A percentile compares a stretch with the other conserved stretches of the same genome.
These are phyloP conservation scores for Fusarium sp. DNA, from an alignment of 2,329 filamentous ascomycete species.

Conservation along the genomic window DNA sequence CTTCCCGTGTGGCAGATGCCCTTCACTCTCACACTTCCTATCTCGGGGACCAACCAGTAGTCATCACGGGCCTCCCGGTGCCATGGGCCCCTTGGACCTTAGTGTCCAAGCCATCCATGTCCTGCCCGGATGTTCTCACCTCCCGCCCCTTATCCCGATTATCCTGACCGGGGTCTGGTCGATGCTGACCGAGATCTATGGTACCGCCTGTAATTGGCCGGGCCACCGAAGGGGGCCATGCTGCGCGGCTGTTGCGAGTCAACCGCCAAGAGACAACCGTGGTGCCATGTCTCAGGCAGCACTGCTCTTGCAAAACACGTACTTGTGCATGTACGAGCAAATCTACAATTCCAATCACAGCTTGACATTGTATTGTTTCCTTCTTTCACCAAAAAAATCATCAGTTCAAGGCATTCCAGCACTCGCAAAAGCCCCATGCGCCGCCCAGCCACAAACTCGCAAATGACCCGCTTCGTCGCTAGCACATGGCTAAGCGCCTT, in stretches of 20 bases:
- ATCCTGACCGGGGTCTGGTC: conserved; percentile 23
- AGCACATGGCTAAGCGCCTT: conserved; percentile 37
- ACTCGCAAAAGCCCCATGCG: conserved; percentile 24
- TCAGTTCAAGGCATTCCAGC: conserved; percentile 9
- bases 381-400: conserved; percentile 6
- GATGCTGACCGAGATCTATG: conserved; percentile 42
- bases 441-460: conserved; percentile 20
- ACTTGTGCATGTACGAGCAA: neutral
- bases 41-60: neutral
- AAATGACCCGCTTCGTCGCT: conserved; percentile 1
- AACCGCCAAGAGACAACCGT: neutral
- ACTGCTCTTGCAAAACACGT: neutral
- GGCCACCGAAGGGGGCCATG: conserved; percentile 1
- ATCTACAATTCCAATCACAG: neutral
- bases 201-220: conserved; percentile 37
- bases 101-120: conserved; percentile 29
- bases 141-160: neutral
- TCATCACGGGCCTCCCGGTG: conserved; percentile 38
- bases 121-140: conserved; percentile 7
- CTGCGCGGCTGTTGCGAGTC: neutral
- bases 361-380: neutral
- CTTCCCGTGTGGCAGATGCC: conserved; percentile 25
- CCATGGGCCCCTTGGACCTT: conserved; percentile 23
- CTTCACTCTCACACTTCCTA: conserved; percentile 5
- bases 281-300: neutral